These are phyloP conservation scores for Ganoderma multipileum DNA, from an alignment of 1,284 basidiomycete species.

Conservation along the genomic window DNA sequence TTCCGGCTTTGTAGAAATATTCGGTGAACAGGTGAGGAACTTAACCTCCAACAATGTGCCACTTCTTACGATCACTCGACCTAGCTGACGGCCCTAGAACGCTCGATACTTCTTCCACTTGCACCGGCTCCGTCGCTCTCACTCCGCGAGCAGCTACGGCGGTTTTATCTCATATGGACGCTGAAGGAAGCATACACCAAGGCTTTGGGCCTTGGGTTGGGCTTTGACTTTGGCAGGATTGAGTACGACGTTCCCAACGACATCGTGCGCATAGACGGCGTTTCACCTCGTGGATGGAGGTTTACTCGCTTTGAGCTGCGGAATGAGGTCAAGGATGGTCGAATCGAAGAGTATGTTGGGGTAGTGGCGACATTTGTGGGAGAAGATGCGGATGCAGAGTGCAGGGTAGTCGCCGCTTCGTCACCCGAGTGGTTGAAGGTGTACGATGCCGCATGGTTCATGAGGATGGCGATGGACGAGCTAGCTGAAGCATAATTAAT, in stretches of 20 bases:
- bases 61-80: not conserved
- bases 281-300: conserved; percentile 65
- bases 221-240: conserved; percentile 78
- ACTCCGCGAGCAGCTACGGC: conserved; percentile 53
- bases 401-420: conserved; percentile 5
- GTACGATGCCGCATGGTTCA: conserved; percentile 32
- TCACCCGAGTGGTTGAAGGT: conserved; percentile 34
- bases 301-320: conserved; percentile 64
- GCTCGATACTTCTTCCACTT: conserved; percentile 45
- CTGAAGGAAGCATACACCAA: conserved; percentile 90
- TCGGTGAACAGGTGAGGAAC: conserved; percentile 66
- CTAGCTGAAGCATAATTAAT: conserved; percentile 34
- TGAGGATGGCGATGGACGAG: conserved; percentile 48
- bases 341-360: conserved; percentile 63
- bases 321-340: conserved; percentile 31
- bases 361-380: conserved; percentile 61
- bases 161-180: conserved; percentile 85
- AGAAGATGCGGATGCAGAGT: conserved; percentile 15
- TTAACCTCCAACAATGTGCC: not conserved
- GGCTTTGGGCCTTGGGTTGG: conserved; percentile 80
- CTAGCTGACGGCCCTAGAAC: conserved; percentile 66
- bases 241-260: conserved; percentile 65
- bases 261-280: conserved; percentile 63
- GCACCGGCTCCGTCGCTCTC: conserved; percentile 37
- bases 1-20: conserved; percentile 63